Conservation (phyloP, 2,329 filamentous ascomycete genomes). For the Colletotrichum noveboracense region DNA sequence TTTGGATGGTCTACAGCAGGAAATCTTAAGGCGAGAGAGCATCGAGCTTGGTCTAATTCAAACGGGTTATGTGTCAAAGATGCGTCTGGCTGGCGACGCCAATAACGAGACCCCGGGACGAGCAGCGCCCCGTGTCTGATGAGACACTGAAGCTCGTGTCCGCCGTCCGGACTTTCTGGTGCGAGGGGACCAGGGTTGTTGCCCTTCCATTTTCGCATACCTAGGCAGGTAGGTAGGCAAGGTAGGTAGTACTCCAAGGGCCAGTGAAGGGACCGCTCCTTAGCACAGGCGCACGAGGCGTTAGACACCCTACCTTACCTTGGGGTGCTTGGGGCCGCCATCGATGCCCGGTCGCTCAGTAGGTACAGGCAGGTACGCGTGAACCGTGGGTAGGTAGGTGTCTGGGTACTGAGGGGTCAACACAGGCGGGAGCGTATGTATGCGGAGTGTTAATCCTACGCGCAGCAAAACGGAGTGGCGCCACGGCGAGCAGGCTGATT, state of each 20-base stretch:
- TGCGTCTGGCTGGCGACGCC: background rate
- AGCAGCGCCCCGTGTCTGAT: background rate
- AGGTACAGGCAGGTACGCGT: background rate
- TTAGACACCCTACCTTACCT: background rate
- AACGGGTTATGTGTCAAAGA: constrained; percentile 9
- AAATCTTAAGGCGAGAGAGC: background rate
- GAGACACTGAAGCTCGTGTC: background rate
- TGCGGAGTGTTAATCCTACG: background rate
- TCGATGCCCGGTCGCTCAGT: background rate
- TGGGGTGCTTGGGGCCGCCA: background rate
- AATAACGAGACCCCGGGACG: background rate
- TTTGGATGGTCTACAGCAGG: background rate
- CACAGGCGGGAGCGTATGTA: background rate
- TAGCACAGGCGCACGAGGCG: background rate
- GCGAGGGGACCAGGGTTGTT: constrained; percentile 16
- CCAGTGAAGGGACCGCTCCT: background rate
- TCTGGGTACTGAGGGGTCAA: background rate
- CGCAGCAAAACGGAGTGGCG: background rate
- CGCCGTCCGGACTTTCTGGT: background rate
- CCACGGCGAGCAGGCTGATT: background rate
- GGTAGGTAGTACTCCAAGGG: background rate
- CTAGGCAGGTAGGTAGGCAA: background rate
- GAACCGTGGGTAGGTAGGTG: background rate
- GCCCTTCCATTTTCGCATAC: constrained; percentile 11
- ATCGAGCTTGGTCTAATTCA: constrained; percentile 6